These are phyloP conservation scores for Aspergillus neoniger DNA, from an alignment of 2,329 filamentous ascomycete genomes.

Conservation along the genomic window DNA sequence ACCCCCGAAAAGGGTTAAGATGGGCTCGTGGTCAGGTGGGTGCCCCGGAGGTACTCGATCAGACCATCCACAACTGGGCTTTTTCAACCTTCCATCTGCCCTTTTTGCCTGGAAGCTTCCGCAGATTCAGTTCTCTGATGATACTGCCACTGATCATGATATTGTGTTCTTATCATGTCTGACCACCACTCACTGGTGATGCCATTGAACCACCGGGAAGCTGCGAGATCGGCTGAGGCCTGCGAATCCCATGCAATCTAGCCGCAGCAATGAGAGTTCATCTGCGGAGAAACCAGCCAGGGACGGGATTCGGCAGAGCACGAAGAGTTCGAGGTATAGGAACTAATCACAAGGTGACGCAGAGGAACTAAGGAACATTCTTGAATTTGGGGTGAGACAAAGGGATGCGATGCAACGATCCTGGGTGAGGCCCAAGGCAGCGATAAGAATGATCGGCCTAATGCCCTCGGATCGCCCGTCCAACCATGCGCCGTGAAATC, in stretches of 20 bases:
- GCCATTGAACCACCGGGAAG: neutral
- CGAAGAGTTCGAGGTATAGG: neutral
- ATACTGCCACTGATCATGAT: neutral
- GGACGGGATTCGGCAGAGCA: neutral
- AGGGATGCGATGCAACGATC: neutral
- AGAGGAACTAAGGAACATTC: too few species aligned
- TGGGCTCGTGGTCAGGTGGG: constrained; percentile 6
- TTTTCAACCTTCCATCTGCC: neutral
- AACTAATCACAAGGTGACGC: neutral
- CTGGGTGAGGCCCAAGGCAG: neutral
- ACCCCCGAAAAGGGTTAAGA: neutral
- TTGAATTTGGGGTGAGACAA: neutral
- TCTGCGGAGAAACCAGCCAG: neutral
- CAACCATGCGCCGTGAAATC: neutral
- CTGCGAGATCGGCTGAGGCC: neutral
- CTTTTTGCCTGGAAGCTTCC: neutral
- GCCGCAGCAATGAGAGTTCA: neutral
- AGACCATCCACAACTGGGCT: neutral
- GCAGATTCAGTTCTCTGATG: neutral
- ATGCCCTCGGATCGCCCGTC: neutral
- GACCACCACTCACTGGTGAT: neutral
- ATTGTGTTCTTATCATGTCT: neutral
- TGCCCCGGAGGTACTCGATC: constrained; percentile 12
- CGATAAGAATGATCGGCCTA: neutral
- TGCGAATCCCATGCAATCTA: neutral